Percentiles rank a stretch among this genome's conserved stretches.
Conservation (phyloP, 2,329 filamentous ascomycete genomes). For the Myotisia sp. region DNA sequence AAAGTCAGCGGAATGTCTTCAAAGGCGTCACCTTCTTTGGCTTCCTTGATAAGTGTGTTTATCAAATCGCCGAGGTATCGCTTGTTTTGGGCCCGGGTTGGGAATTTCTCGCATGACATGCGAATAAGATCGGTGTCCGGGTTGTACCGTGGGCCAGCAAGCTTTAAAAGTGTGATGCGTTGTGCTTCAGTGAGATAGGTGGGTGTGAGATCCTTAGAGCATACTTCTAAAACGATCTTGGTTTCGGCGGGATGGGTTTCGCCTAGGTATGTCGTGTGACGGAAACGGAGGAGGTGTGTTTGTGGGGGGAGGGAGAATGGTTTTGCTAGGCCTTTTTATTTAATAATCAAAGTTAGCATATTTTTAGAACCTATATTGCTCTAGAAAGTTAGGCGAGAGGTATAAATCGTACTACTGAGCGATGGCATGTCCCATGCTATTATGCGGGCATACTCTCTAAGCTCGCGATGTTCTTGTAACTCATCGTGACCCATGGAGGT, state of each 20-base stretch:
- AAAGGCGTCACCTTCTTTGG: slow-evolving; percentile 72
- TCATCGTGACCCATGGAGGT: slow-evolving; percentile 70
- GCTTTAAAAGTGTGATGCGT: slow-evolving; percentile 69
- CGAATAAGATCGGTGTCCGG: slow-evolving; percentile 65
- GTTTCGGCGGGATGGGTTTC: slow-evolving; percentile 79
- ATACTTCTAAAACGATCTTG: slow-evolving; percentile 91
- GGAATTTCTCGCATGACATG: slow-evolving; percentile 81
- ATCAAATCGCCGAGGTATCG: slow-evolving; percentile 75
- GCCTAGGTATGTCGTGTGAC: slow-evolving; percentile 93
- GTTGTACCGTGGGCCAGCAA: slow-evolving; percentile 76
- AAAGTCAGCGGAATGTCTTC: slow-evolving; percentile 81
- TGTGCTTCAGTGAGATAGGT: slow-evolving; percentile 50
- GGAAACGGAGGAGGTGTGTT: slow-evolving; percentile 66
- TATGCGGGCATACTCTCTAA: slow-evolving; percentile 74
- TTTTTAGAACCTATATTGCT: background rate
- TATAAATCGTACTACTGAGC: slow-evolving; percentile 54
- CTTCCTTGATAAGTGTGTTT: slow-evolving; percentile 55
- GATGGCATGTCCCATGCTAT: slow-evolving; percentile 94
- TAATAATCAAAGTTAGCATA: background rate
- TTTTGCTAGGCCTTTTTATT: slow-evolving; percentile 76
- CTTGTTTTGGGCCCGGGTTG: slow-evolving; percentile 90
- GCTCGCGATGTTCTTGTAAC: slow-evolving; percentile 73
- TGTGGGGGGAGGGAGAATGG: slow-evolving; percentile 59
- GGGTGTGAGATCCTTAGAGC: slow-evolving; percentile 51
- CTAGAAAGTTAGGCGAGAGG: background rate